Evolutionary conservation across 345 rosid genomes (phyloP).

Genomic region (Punica granatum): DNA sequence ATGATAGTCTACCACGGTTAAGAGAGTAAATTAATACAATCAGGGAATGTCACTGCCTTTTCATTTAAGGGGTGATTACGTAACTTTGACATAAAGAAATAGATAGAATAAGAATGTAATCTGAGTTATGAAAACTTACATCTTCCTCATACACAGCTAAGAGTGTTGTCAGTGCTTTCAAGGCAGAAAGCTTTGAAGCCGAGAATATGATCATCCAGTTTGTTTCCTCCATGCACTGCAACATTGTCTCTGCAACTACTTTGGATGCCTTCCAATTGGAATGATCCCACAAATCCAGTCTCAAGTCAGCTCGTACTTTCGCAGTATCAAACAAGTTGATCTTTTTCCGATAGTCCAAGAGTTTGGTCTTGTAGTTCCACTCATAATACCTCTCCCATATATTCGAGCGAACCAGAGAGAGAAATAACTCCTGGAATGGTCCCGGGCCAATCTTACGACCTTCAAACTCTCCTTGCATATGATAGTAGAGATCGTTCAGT

Average conservation of each 20-base stretch:
- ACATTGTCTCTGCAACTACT: slow-evolving; percentile 49
- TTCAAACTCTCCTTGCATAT: slow-evolving; percentile 80
- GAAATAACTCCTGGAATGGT: slow-evolving; percentile 77
- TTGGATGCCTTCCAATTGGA: slow-evolving; percentile 72
- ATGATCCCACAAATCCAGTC: slow-evolving; percentile 65
- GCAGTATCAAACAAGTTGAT: slow-evolving; percentile 39
- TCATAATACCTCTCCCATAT: slow-evolving; percentile 43
- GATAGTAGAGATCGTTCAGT: slow-evolving; percentile 70
- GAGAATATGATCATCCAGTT: slow-evolving; percentile 62
- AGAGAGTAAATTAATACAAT: neutral
- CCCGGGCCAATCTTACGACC: slow-evolving; percentile 78
- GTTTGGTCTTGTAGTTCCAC: slow-evolving; percentile 25
- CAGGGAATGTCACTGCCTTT: neutral
- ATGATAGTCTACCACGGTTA: too few species aligned
- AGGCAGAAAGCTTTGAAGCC: slow-evolving; percentile 52
- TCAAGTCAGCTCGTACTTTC: slow-evolving; percentile 41
- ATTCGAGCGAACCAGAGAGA: slow-evolving; percentile 50
- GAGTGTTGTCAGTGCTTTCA: slow-evolving; percentile 53
- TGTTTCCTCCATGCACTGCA: slow-evolving; percentile 52
- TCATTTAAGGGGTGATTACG: neutral
- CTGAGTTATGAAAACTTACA: slow-evolving; percentile 44
- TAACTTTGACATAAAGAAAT: neutral
- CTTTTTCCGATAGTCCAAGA: slow-evolving; percentile 22
- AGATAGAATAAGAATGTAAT: slow-evolving; percentile 1
- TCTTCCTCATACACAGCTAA: slow-evolving; percentile 46